phyloP scores from a whole-genome alignment of 345 rosid species.

The Angophora floribunda region DNA sequence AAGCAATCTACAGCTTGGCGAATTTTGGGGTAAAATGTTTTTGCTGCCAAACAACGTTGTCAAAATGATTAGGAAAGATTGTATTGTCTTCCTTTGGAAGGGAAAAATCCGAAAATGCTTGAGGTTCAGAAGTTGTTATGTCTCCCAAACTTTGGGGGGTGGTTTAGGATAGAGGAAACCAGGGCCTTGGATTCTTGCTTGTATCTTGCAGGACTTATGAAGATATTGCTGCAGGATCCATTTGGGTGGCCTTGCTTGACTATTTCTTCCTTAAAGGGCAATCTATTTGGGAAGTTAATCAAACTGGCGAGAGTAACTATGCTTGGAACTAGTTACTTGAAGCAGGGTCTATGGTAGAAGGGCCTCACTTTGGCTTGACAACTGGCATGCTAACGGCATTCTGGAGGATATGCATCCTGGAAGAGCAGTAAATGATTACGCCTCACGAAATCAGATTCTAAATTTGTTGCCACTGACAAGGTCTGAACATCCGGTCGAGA shows the following conservation, averaged over 20 bases:
- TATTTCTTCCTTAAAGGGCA: background rate
- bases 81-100: background rate
- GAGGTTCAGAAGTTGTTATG: background rate
- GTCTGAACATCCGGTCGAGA: background rate
- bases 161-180: too few species aligned
- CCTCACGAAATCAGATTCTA: background rate
- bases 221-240: background rate
- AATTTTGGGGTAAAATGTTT: background rate
- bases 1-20: background rate
- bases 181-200: background rate
- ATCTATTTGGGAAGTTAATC: background rate
- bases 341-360: background rate
- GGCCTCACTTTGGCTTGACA: too few species aligned
- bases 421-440: background rate
- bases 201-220: background rate
- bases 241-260: background rate
- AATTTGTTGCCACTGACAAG: background rate
- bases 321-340: background rate
- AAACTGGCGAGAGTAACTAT: background rate
- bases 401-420: background rate
- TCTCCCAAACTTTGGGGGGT: too few species aligned
- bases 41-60: background rate
- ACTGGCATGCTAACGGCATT: background rate
- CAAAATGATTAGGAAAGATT: background rate
- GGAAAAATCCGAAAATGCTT: background rate